Conservation (phyloP, 768 basidiomycete genomes). For the Lactarius quietus region DNA sequence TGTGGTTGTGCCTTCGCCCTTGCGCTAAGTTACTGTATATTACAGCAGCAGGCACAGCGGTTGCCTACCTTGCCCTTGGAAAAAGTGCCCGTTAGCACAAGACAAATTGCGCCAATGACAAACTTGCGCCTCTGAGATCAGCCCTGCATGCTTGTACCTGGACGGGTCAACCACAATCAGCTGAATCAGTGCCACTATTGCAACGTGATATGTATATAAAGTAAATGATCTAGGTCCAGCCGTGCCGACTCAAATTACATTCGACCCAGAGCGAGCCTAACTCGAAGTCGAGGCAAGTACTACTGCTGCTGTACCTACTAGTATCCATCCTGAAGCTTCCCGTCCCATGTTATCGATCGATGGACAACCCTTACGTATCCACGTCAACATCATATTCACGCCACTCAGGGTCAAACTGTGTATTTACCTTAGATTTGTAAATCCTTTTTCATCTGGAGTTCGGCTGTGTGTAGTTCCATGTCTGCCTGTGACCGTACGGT, state of each 20-base stretch:
- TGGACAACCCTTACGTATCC: not conserved
- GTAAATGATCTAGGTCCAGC: conserved; percentile 10
- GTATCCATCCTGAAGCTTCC: not conserved
- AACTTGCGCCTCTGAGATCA: too few relatives aligned
- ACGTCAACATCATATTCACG: not conserved
- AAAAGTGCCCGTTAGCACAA: too few relatives aligned
- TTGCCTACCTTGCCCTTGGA: too few relatives aligned
- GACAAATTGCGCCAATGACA: too few relatives aligned
- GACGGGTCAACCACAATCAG: too few relatives aligned
- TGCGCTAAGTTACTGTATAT: too few relatives aligned
- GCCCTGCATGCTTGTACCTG: too few relatives aligned
- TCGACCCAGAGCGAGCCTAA: not conserved
- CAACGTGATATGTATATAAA: not conserved
- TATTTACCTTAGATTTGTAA: conserved; percentile 22
- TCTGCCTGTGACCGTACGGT: conserved; percentile 17
- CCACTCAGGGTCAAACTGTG: not conserved
- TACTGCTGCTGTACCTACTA: not conserved
- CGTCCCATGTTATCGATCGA: not conserved
- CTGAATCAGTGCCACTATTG: not conserved
- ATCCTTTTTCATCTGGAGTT: conserved; percentile 22
- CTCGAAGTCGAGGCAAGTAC: not conserved
- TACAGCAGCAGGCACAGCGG: too few relatives aligned
- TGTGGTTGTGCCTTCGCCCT: too few relatives aligned
- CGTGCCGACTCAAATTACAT: conserved; percentile 12
- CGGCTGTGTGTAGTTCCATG: conserved; percentile 10